Conservation (phyloP, 805 yeast genomes). For the Ogataea populi-albae region DNA sequence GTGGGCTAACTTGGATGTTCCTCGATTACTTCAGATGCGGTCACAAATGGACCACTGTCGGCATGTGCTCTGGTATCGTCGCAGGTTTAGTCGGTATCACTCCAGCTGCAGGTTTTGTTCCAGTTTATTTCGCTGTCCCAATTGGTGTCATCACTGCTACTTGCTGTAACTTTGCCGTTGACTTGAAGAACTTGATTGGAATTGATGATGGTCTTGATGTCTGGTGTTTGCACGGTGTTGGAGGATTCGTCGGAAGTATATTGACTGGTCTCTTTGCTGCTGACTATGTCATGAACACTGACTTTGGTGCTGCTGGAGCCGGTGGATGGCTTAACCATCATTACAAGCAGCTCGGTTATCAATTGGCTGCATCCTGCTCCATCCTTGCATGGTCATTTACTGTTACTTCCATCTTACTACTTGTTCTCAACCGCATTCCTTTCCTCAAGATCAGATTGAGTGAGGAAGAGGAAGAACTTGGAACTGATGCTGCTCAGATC, state of each 20-base stretch:
- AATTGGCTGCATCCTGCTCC: constrained; percentile 73
- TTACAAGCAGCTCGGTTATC: constrained; percentile 81
- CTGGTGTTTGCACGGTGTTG: constrained; percentile 90
- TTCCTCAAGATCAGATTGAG: constrained; percentile 76
- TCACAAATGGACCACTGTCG: constrained; percentile 89
- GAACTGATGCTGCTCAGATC: constrained; percentile 86
- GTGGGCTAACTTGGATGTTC: constrained; percentile 93
- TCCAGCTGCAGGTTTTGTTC: constrained; percentile 96
- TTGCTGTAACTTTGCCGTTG: constrained; percentile 83
- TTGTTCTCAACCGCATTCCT: constrained; percentile 71
- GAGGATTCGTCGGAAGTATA: constrained; percentile 81
- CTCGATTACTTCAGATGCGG: constrained; percentile 85
- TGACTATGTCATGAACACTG: constrained; percentile 81
- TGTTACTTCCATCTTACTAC: constrained; percentile 66
- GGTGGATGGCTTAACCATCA: constrained; percentile 92
- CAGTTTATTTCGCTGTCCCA: constrained; percentile 82
- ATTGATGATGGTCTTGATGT: constrained; percentile 97
- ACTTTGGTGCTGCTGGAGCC: constrained; percentile 58
- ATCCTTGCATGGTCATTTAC: constrained; percentile 73
- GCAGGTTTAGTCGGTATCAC: constrained; percentile 94
- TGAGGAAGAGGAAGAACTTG: constrained; percentile 83
- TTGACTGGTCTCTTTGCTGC: constrained; percentile 93
- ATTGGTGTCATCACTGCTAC: constrained; percentile 78
- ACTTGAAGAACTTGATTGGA: constrained; percentile 63
- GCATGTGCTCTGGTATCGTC: constrained; percentile 90